Conservation (phyloP, 2,329 filamentous ascomycete species). For the Fusarium sp. region DNA sequence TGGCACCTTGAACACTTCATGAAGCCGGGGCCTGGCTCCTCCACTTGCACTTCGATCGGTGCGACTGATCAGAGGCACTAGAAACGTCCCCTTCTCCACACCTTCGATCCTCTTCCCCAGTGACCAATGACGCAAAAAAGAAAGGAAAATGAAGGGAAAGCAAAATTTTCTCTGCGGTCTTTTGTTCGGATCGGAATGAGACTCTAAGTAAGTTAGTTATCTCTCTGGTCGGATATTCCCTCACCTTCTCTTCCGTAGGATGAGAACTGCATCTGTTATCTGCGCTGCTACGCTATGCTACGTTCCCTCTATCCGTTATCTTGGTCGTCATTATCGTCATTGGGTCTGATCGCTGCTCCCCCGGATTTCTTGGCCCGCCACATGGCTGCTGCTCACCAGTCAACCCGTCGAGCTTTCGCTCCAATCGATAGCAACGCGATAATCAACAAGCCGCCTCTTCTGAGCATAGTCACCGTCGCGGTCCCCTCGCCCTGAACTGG, state of each 20-base stretch:
- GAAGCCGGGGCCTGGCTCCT: neutral
- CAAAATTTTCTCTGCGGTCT: slow-evolving; percentile 20
- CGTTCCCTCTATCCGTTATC: neutral
- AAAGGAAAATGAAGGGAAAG: slow-evolving; percentile 27
- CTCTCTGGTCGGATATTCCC: neutral
- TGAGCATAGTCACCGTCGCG: slow-evolving; percentile 5
- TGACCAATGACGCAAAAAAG: slow-evolving; percentile 26
- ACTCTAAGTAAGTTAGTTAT: neutral
- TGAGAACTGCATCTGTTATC: neutral
- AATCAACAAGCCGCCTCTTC: slow-evolving; percentile 12
- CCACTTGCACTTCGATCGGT: slow-evolving; percentile 9
- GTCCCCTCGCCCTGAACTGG: neutral
- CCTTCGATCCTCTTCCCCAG: slow-evolving; percentile 21
- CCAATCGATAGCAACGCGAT: slow-evolving; percentile 6
- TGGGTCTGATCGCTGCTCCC: slow-evolving; percentile 14
- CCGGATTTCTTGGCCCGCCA: slow-evolving; percentile 29
- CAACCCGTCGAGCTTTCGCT: neutral
- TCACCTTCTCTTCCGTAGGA: neutral
- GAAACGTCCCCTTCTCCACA: slow-evolving; percentile 29
- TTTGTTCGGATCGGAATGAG: slow-evolving; percentile 7
- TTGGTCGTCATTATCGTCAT: slow-evolving; percentile 5
- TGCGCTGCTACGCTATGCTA: neutral
- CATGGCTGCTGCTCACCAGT: slow-evolving; percentile 5
- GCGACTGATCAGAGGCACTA: slow-evolving; percentile 18
- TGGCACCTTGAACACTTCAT: neutral